These are phyloP conservation scores for Aureobasidium subglaciale DNA, from an alignment of 2,329 filamentous ascomycete genomes.

Conservation along the genomic window DNA sequence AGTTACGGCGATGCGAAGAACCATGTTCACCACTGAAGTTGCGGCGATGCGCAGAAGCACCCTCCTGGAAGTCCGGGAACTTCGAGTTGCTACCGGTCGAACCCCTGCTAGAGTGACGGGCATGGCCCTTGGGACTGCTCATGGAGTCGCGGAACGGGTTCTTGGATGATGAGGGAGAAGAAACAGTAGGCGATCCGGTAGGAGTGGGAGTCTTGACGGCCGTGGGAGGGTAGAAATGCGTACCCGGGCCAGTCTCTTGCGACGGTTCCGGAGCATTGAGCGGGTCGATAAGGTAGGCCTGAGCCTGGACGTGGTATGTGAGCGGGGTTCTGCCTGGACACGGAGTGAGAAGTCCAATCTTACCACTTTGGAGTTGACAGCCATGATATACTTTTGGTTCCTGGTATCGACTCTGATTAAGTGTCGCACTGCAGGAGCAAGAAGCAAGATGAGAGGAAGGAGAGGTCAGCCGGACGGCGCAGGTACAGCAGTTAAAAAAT, in stretches of 20 bases:
- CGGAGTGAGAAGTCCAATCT: neutral
- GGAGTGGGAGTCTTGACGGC: constrained; percentile 22
- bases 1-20: constrained; percentile 18
- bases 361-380: constrained; percentile 20
- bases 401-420: neutral
- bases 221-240: constrained; percentile 39
- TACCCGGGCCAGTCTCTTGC: constrained; percentile 59
- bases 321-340: constrained; percentile 3
- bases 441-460: neutral
- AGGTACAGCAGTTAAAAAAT: constrained; percentile 8
- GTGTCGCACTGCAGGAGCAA: neutral
- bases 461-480: constrained; percentile 4
- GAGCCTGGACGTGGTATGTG: constrained; percentile 43
- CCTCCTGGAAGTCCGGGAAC: constrained; percentile 44
- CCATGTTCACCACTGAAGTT: constrained; percentile 15
- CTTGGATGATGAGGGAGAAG: constrained; percentile 32
- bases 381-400: neutral
- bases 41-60: constrained; percentile 24
- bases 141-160: constrained; percentile 36
- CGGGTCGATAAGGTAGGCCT: constrained; percentile 62
- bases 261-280: constrained; percentile 60
- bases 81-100: constrained; percentile 47
- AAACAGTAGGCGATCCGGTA: constrained; percentile 25
- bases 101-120: constrained; percentile 31
- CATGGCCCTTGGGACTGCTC: constrained; percentile 13